phyloP scores from a whole-genome alignment of 805 yeast genomes.

The Priceomyces haplophilus region DNA sequence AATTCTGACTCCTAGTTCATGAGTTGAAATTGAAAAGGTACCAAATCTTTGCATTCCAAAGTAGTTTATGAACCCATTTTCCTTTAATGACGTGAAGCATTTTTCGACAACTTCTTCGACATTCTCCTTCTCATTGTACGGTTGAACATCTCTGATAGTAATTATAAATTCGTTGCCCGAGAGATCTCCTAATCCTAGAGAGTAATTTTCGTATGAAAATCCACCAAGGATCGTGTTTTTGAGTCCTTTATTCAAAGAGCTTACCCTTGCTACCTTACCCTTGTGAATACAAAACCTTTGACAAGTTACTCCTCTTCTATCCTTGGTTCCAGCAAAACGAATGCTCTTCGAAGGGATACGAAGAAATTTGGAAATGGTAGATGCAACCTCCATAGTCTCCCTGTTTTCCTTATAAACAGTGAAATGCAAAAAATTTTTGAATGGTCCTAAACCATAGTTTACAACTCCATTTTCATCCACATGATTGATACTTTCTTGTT shows the following conservation, averaged over 20 bases:
- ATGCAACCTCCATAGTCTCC: slow-evolving; percentile 95
- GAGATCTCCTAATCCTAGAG: slow-evolving; percentile 76
- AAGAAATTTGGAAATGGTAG: slow-evolving; percentile 66
- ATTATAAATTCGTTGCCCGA: slow-evolving; percentile 86
- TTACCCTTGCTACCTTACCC: slow-evolving; percentile 70
- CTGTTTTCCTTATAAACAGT: slow-evolving; percentile 89
- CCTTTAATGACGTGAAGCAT: slow-evolving; percentile 56
- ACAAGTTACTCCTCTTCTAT: slow-evolving; percentile 91
- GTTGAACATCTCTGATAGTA: slow-evolving; percentile 70
- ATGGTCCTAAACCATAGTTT: slow-evolving; percentile 72
- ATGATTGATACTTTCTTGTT: slow-evolving; percentile 36
- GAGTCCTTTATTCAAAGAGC: slow-evolving; percentile 69
- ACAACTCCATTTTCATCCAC: slow-evolving; percentile 51
- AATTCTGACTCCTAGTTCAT: slow-evolving; percentile 72
- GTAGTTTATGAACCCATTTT: slow-evolving; percentile 84
- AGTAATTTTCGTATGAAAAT: slow-evolving; percentile 60
- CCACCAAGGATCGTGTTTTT: slow-evolving; percentile 80
- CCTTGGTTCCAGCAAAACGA: slow-evolving; percentile 93
- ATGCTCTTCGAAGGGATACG: slow-evolving; percentile 69
- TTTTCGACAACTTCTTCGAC: slow-evolving; percentile 46
- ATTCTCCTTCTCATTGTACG: slow-evolving; percentile 26
- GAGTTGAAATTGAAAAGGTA: slow-evolving; percentile 90
- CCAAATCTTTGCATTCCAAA: slow-evolving; percentile 99
- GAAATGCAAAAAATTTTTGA: slow-evolving; percentile 67
- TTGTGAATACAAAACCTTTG: slow-evolving; percentile 72